Evolutionary conservation across 208 protist species (phyloP).

Genomic region (Leishmania braziliensis): DNA sequence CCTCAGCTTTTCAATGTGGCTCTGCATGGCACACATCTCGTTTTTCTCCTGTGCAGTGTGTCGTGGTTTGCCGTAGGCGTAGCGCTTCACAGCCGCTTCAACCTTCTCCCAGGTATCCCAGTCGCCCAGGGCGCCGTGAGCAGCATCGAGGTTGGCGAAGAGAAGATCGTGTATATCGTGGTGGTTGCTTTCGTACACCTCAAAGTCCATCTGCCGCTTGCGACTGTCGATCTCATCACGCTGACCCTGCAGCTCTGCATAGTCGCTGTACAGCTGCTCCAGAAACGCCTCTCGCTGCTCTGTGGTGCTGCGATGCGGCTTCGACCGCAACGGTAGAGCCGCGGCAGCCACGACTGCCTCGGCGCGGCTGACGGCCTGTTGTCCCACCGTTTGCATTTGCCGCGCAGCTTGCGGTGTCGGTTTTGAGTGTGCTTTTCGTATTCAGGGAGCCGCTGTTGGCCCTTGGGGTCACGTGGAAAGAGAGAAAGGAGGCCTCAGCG

Average conservation of each 20-base stretch:
- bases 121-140: constrained; percentile 53
- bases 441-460: not conserved
- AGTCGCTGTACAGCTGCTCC: constrained; percentile 73
- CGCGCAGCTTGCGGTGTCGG: not conserved
- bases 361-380: not conserved
- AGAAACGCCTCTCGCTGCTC: constrained; percentile 64
- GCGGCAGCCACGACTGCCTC: constrained; percentile 6
- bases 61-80: constrained; percentile 58
- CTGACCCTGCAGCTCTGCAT: constrained; percentile 69
- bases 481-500: not conserved
- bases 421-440: not conserved
- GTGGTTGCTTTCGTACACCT: constrained; percentile 65
- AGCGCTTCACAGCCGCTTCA: constrained; percentile 66
- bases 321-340: not conserved
- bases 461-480: not conserved
- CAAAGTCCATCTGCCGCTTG: constrained; percentile 55
- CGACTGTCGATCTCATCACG: constrained; percentile 56
- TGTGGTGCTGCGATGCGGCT: constrained; percentile 35
- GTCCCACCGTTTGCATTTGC: not conserved
- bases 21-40: constrained; percentile 30
- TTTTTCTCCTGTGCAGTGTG: constrained; percentile 25
- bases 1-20: constrained; percentile 34
- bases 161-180: constrained; percentile 66
- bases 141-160: constrained; percentile 35
- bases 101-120: constrained; percentile 84